phyloP scores from a whole-genome alignment of 208 protist species.

The Trypanosomatidae sp. region DNA sequence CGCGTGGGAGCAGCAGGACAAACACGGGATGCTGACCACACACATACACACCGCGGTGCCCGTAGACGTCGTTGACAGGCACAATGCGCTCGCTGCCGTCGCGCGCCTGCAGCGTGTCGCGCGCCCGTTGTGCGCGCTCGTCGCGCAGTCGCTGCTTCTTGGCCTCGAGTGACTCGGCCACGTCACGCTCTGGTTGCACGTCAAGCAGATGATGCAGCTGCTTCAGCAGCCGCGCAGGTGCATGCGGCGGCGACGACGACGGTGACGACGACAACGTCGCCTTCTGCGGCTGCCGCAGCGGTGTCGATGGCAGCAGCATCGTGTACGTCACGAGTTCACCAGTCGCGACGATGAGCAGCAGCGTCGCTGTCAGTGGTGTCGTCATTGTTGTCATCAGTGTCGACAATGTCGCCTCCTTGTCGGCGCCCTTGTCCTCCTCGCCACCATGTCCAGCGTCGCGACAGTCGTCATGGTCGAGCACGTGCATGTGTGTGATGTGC shows the following conservation, averaged over 20 bases:
- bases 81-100: constrained; percentile 55
- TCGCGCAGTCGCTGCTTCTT: constrained; percentile 40
- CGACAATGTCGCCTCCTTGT: neutral
- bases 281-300: no score
- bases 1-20: constrained; percentile 59
- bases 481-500: no score
- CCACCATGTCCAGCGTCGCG: no score
- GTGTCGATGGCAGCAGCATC: constrained; percentile 10
- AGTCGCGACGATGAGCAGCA: constrained; percentile 41
- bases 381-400: neutral
- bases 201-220: constrained; percentile 65
- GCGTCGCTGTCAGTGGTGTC: constrained; percentile 4
- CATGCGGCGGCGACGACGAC: no score
- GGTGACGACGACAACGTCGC: no score
- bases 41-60: constrained; percentile 57
- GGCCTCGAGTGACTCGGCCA: constrained; percentile 66
- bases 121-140: constrained; percentile 35
- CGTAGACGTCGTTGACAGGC: constrained; percentile 25
- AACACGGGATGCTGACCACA: constrained; percentile 80
- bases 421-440: neutral
- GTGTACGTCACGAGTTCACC: constrained; percentile 72
- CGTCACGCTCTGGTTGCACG: constrained; percentile 38
- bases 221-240: constrained; percentile 52
- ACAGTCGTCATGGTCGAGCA: no score
- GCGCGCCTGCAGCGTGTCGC: constrained; percentile 43